These are phyloP conservation scores for Carex arenaria DNA, from an alignment of 202 grass and related monocot genomes.

Conservation along the genomic window DNA sequence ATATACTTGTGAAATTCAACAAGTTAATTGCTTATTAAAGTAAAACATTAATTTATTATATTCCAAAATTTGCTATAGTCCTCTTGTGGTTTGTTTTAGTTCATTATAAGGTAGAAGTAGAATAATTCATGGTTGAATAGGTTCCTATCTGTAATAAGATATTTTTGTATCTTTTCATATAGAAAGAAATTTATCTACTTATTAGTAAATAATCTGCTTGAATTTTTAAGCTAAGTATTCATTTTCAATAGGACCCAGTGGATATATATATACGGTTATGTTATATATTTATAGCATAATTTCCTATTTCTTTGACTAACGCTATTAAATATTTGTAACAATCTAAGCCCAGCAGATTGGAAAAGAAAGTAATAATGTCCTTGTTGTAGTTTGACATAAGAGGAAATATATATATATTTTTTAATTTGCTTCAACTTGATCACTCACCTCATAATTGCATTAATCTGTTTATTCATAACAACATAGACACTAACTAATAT, in stretches of 20 bases:
- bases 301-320: background rate
- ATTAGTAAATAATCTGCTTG: background rate
- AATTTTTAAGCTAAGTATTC: background rate
- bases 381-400: background rate
- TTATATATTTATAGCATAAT: background rate
- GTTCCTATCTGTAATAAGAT: background rate
- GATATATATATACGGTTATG: background rate
- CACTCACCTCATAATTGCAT: constrained; percentile 14
- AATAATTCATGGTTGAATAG: background rate
- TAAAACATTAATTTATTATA: background rate
- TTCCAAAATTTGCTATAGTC: background rate
- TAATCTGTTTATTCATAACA: background rate
- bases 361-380: background rate
- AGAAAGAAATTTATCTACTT: background rate
- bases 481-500: background rate
- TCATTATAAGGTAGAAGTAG: background rate
- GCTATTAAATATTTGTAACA: background rate
- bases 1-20: no score
- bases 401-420: background rate
- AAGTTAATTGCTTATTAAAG: background rate
- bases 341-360: background rate
- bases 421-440: constrained; percentile 3
- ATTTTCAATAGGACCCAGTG: background rate
- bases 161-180: background rate
- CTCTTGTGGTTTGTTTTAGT: background rate